Evolutionary conservation across 441 rosid genomes (phyloP).

Genomic region (Gossypium armourianum): DNA sequence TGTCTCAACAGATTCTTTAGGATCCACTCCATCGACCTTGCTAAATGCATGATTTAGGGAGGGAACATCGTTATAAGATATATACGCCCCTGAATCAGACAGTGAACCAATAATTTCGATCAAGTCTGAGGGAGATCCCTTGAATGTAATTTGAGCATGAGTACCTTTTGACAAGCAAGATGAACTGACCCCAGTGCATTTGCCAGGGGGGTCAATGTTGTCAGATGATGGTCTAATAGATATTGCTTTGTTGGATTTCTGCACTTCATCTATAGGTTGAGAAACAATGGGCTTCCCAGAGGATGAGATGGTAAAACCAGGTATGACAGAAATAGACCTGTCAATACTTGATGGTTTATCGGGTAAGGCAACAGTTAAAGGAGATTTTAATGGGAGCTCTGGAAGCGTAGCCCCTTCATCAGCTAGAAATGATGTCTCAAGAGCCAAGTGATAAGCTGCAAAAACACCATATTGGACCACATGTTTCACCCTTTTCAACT

Average conservation of each 20-base stretch:
- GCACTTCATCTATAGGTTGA: conserved; percentile 27
- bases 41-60: conserved; percentile 22
- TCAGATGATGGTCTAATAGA: conserved; percentile 26
- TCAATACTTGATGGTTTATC: conserved; percentile 47
- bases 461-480: conserved; percentile 69
- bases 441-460: conserved; percentile 72
- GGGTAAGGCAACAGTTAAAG: conserved; percentile 61
- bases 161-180: conserved; percentile 28
- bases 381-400: conserved; percentile 54
- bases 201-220: conserved; percentile 24
- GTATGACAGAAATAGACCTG: conserved; percentile 59
- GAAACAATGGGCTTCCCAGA: conserved; percentile 31
- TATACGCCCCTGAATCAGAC: conserved; percentile 19
- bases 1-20: conserved; percentile 29
- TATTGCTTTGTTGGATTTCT: conserved; percentile 24
- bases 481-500: conserved; percentile 61
- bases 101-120: conserved; percentile 17
- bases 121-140: conserved; percentile 18
- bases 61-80: conserved; percentile 19
- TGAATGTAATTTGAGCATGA: conserved; percentile 19
- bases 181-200: conserved; percentile 29
- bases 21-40: conserved; percentile 26
- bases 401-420: conserved; percentile 76
- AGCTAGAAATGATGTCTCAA: conserved; percentile 67
- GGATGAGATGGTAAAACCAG: conserved; percentile 43